phyloP scores from a whole-genome alignment of 495 filamentous ascomycete genomes.

The Aspergillus campestris region DNA sequence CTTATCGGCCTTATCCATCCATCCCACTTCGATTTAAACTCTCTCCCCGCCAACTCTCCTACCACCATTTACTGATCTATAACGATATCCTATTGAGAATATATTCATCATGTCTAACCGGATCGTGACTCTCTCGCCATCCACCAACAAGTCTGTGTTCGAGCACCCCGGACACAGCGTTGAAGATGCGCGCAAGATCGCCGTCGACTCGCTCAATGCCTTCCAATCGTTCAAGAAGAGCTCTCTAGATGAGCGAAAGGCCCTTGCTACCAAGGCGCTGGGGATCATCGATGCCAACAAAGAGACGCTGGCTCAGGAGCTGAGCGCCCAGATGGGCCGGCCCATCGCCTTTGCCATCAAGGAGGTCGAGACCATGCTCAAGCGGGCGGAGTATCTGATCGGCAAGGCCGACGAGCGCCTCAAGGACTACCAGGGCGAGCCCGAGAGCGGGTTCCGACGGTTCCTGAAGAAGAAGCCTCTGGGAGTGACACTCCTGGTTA shows the following conservation, averaged over 20 bases:
- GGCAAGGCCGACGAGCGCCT: slow-evolving; percentile 67
- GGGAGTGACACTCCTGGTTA: slow-evolving; percentile 76
- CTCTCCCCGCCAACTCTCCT: too few relatives aligned
- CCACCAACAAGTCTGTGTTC: slow-evolving; percentile 72
- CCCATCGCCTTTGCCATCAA: slow-evolving; percentile 78
- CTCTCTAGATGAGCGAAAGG: slow-evolving; percentile 59
- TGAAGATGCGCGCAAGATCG: slow-evolving; percentile 58
- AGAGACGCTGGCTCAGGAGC: slow-evolving; percentile 70
- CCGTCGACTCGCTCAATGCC: slow-evolving; percentile 56
- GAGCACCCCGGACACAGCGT: slow-evolving; percentile 65
- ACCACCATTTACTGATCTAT: too few relatives aligned
- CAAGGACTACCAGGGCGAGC: slow-evolving; percentile 58
- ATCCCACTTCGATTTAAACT: too few relatives aligned
- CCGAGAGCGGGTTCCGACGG: slow-evolving; percentile 76
- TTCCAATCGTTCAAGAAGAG: slow-evolving; percentile 62
- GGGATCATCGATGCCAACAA: slow-evolving; percentile 55
- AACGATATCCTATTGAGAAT: too few relatives aligned
- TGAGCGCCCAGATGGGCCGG: slow-evolving; percentile 91
- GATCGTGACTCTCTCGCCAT: slow-evolving; percentile 85
- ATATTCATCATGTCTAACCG: slow-evolving; percentile 60
- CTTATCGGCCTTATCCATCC: too few relatives aligned
- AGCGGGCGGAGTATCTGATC: slow-evolving; percentile 73
- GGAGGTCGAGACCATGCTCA: slow-evolving; percentile 77
- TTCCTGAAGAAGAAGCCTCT: slow-evolving; percentile 82
- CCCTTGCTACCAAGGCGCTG: slow-evolving; percentile 70